Evolutionary conservation across 2,329 filamentous ascomycete species (phyloP), one percentile per base, ranked within the genome.

Genomic region (Ophiostoma ulmi): DNA sequence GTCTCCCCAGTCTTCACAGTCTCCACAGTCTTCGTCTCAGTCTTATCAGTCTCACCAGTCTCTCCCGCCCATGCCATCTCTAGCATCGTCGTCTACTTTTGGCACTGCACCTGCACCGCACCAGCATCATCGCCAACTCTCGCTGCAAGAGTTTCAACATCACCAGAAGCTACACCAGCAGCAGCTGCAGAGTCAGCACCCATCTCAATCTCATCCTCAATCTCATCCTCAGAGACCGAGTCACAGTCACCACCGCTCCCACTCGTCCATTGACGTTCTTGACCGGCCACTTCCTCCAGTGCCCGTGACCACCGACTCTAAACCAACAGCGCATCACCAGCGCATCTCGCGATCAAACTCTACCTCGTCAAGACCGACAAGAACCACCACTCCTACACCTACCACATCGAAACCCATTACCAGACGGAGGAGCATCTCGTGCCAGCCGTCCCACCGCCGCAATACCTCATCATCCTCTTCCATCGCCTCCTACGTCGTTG

Each of bases 381-480:
- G 22, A 38, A 20, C 38, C 67, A 20, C 65, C 64, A 1, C 35
- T 63, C 10, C 69, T 65, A 4, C 65, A 36, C 2, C 41, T 52
- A 1, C 69, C 64, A 36, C 70, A 39, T 3, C 31, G 14, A 39
- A 69, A 52, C 7, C n/a, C 58, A 26, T 38, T 35, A 39, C 48
- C 2, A 44, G 44, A 36, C 58, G n/a, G 20, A 58, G 55, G 20
- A 55, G 36, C 3, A 68, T 36, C 3, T 39, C 22, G 7, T 17
- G 13, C 11, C 41, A 31, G 41, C 11, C 14, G 6, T 13, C 39
- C 38, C 68, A 44, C 63, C 61, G 41, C 55, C 58, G 6, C 44
- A 52, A 35, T 39, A 65, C 58, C 55, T 52, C 8, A 11, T 36
- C 67, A 1, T 68, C 70, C 20, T 68, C 70, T 26, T 70, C 70